Base-by-base conservation (phyloP, 345 rosid genomes). In the Citrus inodora region DNA sequence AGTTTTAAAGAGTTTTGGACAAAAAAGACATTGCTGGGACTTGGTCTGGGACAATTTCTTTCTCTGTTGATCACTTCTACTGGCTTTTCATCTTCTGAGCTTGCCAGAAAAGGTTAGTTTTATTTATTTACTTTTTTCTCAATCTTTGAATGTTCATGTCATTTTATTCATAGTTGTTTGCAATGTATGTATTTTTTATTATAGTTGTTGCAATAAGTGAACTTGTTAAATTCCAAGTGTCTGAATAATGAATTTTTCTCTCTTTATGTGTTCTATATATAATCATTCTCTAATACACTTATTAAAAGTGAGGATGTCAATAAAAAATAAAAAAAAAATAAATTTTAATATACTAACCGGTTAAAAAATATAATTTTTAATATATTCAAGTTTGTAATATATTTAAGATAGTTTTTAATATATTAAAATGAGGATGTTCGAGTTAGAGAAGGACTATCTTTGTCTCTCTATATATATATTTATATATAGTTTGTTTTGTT, bases 1-100 rank as follows among this genome's bases (percentile, higher is more conserved):
- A 82, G 2, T 70, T 88, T 80, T n/a, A 84, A 80, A 28, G 83
- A 89, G 68, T 85, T 87, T 55, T 86, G 85, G 77, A 86, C 84
- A 1, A 88, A 84, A 84, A 91, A 87, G 81, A 93, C 87, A 42
- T 75, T 90, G 77, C 60, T 86, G 65, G 97, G 88, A 75, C 97
- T 91, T 85, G 95, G 85, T 17, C 78, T 93, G 78, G 97, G 97
- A 17, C 97, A 93, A 78, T 88, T 89, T 82, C 84, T 93, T 58
- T 93, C 97, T 1, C 88, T 93, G 80, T 84, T 93, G 27, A 76
- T 76, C 17, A 90, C 95, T 82, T 87, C 85, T 19, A 80, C 82
- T 70, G 88, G 84, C 1, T 91, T 88, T 67, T 69, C 89, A 13
- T 83, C 97, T 0, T 86, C 91, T 72, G 89, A 93, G 64, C 86